These are phyloP conservation scores for Tulasnella sp. DNA, from an alignment of 768 basidiomycete species.

Conservation along the genomic window DNA sequence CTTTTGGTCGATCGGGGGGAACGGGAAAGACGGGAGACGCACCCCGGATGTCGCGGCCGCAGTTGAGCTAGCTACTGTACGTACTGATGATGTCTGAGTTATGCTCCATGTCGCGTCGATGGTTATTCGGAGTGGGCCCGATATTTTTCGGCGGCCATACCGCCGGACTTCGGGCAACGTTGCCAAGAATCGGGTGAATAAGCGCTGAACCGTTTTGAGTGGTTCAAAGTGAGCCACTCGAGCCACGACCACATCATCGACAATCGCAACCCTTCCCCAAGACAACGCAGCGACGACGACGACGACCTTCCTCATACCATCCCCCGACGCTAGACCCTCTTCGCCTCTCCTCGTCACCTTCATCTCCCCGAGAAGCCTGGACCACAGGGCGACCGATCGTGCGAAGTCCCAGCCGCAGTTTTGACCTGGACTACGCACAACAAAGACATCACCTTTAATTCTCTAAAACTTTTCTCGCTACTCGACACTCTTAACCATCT, in stretches of 20 bases:
- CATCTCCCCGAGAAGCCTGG: neutral
- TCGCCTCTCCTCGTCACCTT: neutral
- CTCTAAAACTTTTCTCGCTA: neutral
- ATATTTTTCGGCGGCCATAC: neutral
- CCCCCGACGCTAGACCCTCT: neutral
- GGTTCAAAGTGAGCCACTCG: neutral
- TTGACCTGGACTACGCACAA: conserved; percentile 8
- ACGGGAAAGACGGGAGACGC: no score
- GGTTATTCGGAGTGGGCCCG: neutral
- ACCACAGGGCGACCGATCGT: neutral
- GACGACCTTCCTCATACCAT: neutral
- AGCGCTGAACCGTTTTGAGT: neutral
- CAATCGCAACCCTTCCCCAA: neutral
- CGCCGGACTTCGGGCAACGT: neutral
- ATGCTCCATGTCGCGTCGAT: neutral
- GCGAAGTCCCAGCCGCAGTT: conserved; percentile 7
- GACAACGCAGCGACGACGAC: neutral
- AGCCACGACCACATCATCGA: neutral
- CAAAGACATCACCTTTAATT: neutral
- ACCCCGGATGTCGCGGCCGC: no score
- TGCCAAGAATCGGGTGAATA: neutral
- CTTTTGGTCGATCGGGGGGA: no score
- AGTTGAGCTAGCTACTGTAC: no score
- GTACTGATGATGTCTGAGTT: neutral
- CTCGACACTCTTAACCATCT: neutral